These are phyloP conservation scores for Coccomyxa sp. DNA, from an alignment of 139 green algal species.

Conservation along the genomic window DNA sequence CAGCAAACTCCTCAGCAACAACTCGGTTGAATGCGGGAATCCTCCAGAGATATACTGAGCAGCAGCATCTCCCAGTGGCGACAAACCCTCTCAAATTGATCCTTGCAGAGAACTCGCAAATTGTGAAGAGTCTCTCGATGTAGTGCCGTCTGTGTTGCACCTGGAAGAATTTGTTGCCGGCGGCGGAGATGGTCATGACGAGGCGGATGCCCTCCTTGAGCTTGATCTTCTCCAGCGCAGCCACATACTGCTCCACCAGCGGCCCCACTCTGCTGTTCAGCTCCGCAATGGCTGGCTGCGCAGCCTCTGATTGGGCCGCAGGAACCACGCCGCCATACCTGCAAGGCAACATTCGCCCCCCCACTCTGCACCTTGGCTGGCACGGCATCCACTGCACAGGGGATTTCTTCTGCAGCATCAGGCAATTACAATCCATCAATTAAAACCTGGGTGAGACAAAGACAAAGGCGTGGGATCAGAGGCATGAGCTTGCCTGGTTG, in stretches of 20 bases:
- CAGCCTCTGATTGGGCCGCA: background rate
- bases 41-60: no score
- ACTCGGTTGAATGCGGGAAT: background rate
- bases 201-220: slow-evolving; percentile 60
- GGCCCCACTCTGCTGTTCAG: slow-evolving; percentile 47
- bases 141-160: background rate
- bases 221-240: slow-evolving; percentile 70
- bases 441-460: background rate
- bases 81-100: background rate
- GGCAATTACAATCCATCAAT: background rate
- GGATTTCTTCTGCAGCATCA: background rate
- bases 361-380: background rate
- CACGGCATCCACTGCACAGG: background rate
- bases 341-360: background rate
- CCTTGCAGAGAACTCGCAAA: background rate
- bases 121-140: background rate
- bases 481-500: background rate
- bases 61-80: background rate
- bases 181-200: slow-evolving; percentile 64
- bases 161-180: slow-evolving; percentile 79
- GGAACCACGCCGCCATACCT: slow-evolving; percentile 67
- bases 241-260: slow-evolving; percentile 71
- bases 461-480: background rate
- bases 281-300: slow-evolving; percentile 24
- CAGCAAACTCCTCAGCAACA: slow-evolving; percentile 2